These are phyloP conservation scores for Cercospora canescens DNA, from an alignment of 2,329 filamentous ascomycete genomes.

Conservation along the genomic window DNA sequence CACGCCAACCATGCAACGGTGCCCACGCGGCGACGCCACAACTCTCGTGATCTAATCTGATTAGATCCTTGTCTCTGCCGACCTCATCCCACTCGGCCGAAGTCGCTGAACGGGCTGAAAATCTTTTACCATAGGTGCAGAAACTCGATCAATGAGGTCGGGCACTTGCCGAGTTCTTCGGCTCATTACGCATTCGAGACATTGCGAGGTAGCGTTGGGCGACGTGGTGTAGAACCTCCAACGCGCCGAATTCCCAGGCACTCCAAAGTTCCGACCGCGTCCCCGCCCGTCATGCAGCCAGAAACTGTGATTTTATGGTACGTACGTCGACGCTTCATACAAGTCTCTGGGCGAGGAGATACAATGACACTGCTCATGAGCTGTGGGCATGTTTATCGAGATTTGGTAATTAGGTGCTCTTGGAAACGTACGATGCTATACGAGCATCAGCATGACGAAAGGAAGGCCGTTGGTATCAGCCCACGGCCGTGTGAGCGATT, in stretches of 20 bases:
- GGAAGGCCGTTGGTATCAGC: no score
- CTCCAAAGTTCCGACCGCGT: neutral
- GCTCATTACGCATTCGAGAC: neutral
- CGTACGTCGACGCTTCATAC: neutral
- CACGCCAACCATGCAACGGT: neutral
- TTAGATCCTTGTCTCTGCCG: neutral
- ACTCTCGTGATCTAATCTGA: slow-evolving; percentile 3
- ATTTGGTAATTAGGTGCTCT: no score
- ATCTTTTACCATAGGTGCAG: neutral
- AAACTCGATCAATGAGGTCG: neutral
- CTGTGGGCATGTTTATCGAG: no score
- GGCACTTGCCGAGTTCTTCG: neutral
- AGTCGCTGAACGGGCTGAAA: neutral
- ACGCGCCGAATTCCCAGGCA: neutral
- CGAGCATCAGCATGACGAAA: neutral
- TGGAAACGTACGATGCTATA: no score
- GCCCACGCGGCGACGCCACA: neutral
- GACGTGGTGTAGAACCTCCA: neutral
- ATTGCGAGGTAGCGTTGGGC: neutral
- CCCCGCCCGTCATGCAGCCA: neutral
- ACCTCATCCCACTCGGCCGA: neutral
- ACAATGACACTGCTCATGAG: no score
- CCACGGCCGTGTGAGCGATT: no score
- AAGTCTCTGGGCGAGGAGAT: no score
- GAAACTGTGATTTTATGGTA: neutral